Evolutionary conservation across 1,284 basidiomycete genomes (phyloP), one percentile per base, ranked within the genome.

Genomic region (Leucoagaricus sp.): DNA sequence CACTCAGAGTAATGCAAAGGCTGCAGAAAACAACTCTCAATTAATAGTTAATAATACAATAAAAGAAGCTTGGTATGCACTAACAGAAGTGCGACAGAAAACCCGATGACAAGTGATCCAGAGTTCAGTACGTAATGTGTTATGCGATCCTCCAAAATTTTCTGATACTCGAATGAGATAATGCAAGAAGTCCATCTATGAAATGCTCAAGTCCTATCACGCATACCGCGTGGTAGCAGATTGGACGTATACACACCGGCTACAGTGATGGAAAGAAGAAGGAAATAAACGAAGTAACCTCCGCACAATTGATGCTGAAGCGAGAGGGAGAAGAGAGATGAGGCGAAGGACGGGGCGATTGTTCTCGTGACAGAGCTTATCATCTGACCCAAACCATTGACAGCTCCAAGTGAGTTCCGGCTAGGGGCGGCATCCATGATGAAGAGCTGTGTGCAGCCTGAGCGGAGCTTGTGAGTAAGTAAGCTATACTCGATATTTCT

Each of bases 301-400:
- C 60, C 15, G 71, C 55, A 28, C 5, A 34, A 29, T 9, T 49
- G 50, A 71, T 65, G 38, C 65, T 63, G 36, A 19, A 69, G 63
- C 15, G 74, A 75, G 34, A 70, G 66, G 6, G 75, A 73, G 60
- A 77, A 77, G 41, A 76, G 51, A 5, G 75, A 75, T 1, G 75
- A 67, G 15, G 69, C 67, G 4, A 65, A 55, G 0, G 68, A 67
- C 10, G 82, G 82, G 3, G 79, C 82, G 40, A 84, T 55, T 38
- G 79, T 79, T 41, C 82, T 75, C 25, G 75, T 71, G 45, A 77
- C 66, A 0, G 79, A 81, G 2, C 77, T 77, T 4, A 74, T 73
- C 34, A 77, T 81, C 66, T 84, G 82, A 0, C 79, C 77, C 0
- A 84, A 71, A 28, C 81, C 83, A 56, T 82, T 82, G 40, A 80